A percentile compares a stretch with the other conserved stretches of the same genome.
These are phyloP conservation scores for Hanseniaspora gamundiae DNA, from an alignment of 1,139 yeast species.

Conservation along the genomic window DNA sequence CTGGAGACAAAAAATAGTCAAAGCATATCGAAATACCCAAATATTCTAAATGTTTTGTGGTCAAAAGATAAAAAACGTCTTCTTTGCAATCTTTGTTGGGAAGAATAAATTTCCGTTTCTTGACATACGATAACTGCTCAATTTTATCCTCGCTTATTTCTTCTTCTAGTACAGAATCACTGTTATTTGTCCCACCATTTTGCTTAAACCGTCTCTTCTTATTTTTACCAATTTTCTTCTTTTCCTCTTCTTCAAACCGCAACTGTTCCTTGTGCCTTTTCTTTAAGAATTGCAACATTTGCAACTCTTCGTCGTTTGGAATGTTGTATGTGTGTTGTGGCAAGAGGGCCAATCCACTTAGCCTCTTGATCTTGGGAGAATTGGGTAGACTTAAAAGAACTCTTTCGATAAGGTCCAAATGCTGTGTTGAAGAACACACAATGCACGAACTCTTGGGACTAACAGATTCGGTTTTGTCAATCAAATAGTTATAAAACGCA, in stretches of 20 bases:
- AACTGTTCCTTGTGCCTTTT: not conserved
- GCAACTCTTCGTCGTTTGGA: not conserved
- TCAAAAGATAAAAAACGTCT: not conserved
- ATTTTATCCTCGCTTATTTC: not conserved
- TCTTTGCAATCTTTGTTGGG: not conserved
- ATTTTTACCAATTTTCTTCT: not conserved
- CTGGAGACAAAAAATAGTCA: not conserved
- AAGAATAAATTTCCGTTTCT: not conserved
- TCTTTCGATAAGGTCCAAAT: conserved; percentile 48
- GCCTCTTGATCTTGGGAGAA: not conserved
- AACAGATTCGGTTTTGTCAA: not conserved
- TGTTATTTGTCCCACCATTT: not conserved
- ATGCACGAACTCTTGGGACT: conserved; percentile 14
- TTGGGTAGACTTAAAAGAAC: conserved; percentile 1
- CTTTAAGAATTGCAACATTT: not conserved
- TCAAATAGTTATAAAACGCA: conserved; percentile 38
- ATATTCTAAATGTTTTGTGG: not conserved
- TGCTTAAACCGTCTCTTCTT: not conserved
- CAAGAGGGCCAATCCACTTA: not conserved
- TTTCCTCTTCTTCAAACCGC: not conserved
- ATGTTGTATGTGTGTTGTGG: conserved; percentile 1
- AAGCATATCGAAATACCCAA: not conserved
- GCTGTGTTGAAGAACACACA: conserved; percentile 45
- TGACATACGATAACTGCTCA: not conserved
- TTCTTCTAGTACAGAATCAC: not conserved